These are phyloP conservation scores for Epichloe bromicola DNA, from an alignment of 2,329 filamentous ascomycete species.

Conservation along the genomic window DNA sequence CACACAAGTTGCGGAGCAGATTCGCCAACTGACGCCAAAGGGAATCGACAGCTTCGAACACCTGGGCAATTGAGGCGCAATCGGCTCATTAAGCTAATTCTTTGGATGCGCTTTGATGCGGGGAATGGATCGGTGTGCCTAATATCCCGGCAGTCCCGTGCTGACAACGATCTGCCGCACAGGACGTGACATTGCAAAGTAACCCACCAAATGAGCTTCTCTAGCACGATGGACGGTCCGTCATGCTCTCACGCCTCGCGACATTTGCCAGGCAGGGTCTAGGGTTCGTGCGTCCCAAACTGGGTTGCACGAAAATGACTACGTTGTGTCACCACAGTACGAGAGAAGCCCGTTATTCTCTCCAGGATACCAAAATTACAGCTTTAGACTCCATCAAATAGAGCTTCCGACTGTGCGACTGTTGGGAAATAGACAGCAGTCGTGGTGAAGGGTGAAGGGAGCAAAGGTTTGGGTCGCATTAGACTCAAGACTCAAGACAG, in stretches of 20 bases:
- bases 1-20: background rate
- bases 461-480: background rate
- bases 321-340: background rate
- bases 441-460: background rate
- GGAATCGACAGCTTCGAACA: no score
- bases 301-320: background rate
- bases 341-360: background rate
- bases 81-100: no score
- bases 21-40: background rate
- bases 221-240: background rate
- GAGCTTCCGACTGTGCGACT: background rate
- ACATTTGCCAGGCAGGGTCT: background rate
- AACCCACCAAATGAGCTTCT: background rate
- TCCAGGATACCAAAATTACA: no score
- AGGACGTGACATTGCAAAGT: slow-evolving; percentile 1
- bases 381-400: background rate
- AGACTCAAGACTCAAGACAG: background rate
- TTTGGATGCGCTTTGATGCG: background rate
- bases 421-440: background rate
- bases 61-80: no score
- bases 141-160: background rate
- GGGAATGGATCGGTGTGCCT: background rate
- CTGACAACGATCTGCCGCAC: background rate
- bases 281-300: background rate
- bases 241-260: background rate